Evolutionary conservation across 2,329 filamentous ascomycete species (phyloP).

Genomic region (Harringtonia aguacate): DNA sequence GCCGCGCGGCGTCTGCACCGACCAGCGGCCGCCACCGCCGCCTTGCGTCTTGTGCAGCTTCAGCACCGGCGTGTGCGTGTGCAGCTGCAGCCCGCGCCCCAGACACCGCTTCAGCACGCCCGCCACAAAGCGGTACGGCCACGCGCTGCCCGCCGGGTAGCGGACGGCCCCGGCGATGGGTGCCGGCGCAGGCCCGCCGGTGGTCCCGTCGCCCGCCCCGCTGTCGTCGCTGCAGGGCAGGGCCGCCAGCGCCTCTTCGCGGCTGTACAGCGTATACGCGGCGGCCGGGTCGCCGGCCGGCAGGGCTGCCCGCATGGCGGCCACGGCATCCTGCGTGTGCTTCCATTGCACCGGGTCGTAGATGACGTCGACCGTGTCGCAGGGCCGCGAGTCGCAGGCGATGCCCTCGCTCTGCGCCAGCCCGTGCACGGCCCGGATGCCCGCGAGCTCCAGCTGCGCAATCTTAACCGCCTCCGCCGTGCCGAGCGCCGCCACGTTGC

Average conservation of each 20-base stretch:
- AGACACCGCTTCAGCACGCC: constrained; percentile 35
- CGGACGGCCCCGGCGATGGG: constrained; percentile 31
- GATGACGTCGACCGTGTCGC: constrained; percentile 46
- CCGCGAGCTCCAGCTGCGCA: constrained; percentile 39
- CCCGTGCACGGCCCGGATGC: constrained; percentile 42
- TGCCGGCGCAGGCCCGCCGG: constrained; percentile 9
- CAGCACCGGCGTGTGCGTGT: constrained; percentile 38
- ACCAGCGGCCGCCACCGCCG: constrained; percentile 17
- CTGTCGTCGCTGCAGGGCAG: constrained; percentile 25
- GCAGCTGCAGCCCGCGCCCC: constrained; percentile 34
- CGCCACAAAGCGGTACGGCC: constrained; percentile 24
- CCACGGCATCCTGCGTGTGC: constrained; percentile 25
- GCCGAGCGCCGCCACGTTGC: constrained; percentile 33
- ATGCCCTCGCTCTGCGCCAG: constrained; percentile 38
- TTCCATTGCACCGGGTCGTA: constrained; percentile 36
- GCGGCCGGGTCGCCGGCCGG: constrained; percentile 27
- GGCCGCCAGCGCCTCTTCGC: constrained; percentile 27
- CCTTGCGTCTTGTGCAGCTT: constrained; percentile 10
- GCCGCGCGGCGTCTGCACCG: constrained; percentile 31
- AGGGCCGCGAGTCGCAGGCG: constrained; percentile 35
- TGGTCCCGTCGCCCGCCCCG: constrained; percentile 16
- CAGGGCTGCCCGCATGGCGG: constrained; percentile 32
- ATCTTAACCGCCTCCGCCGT: constrained; percentile 37
- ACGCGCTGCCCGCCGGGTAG: constrained; percentile 33
- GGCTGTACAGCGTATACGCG: constrained; percentile 30